Evolutionary conservation across 179 eudicot genomes (phyloP), one percentile per base, ranked within the genome.

Genomic region (Carnegiea gigantea): DNA sequence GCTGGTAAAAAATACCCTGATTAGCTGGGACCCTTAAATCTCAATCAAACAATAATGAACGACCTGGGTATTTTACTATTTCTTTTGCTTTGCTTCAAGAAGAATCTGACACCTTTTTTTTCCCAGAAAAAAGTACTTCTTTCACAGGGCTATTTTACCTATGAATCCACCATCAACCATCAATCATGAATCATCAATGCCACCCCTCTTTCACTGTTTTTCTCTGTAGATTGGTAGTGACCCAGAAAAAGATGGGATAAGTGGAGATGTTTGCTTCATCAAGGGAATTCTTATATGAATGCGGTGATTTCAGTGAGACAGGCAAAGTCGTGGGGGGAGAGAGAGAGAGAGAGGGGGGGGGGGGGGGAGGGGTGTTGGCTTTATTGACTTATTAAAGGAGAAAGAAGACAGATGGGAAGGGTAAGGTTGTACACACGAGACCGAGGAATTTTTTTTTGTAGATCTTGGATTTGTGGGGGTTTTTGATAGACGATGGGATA

Each of bases 381-480:
- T 85, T 82, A 9, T 82, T 85, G 85, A 85, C 87, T 77, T 85
- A 40, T 21, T 59, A 67, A 67, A 11, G 68, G 62, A 60, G 53
- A 78, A 62, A 70, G 82, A 51, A n/a, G 82, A 59, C 77, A 75
- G 38, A 13, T 23, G 4, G 6, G 26, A 1, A 54, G 82, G 78
- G 75, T 76, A 79, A 68, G 54, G 49, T 38, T 82, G 87, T 85
- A 85, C 75, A 78, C 78, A 74, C 15, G 54, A 84, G 20, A 28
- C 9, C 40, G 18, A 67, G 18, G 38, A 67, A 28, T 26, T 12
- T 67, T 26, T 67, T 65, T 67, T 12, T 28, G 23, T 6, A 26
- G 72, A 67, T 67, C 72, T 67, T 62, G 68, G 68, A 62, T 23
- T 23, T 62, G 18, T 62, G 62, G 23, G 23, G 62, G 62, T 57